A percentile compares a stretch with the other conserved stretches of the same genome.
phyloP scores from a whole-genome alignment of 768 basidiomycete species.

The Lactarius tabidus region DNA sequence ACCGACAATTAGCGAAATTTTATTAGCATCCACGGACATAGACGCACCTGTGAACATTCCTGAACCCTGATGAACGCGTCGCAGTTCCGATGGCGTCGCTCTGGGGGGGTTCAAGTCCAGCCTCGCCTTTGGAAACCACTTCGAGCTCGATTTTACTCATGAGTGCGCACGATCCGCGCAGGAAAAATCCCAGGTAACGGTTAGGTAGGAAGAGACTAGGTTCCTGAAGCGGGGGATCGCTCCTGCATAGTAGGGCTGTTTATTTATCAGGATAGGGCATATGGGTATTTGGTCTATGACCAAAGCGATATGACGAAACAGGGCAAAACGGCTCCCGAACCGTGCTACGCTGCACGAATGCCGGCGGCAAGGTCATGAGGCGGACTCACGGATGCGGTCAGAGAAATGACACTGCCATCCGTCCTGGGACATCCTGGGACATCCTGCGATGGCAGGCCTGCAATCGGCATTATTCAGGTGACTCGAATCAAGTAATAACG shows the following conservation, averaged over 20 bases:
- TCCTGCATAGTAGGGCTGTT: neutral
- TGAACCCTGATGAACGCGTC: neutral
- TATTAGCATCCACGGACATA: neutral
- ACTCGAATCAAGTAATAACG: neutral
- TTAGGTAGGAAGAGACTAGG: too few species aligned
- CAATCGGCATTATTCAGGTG: too few species aligned
- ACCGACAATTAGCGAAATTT: neutral
- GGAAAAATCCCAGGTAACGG: neutral
- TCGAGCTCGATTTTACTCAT: conserved; percentile 3
- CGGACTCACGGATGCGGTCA: neutral
- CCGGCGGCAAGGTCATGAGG: neutral
- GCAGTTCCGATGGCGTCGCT: neutral
- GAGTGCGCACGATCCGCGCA: neutral
- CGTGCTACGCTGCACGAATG: neutral
- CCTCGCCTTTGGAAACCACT: conserved; percentile 3
- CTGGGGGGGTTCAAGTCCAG: neutral
- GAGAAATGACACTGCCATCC: neutral
- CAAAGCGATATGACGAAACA: conserved; percentile 7
- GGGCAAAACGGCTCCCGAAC: neutral
- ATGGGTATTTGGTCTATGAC: neutral
- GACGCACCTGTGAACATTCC: conserved; percentile 8
- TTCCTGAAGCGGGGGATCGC: too few species aligned
- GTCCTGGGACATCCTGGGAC: too few species aligned
- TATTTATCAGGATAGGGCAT: neutral
- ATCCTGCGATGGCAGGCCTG: too few species aligned